A percentile compares a stretch with the other conserved stretches of the same genome.
These are phyloP conservation scores for Setomelanomma holmii DNA, from an alignment of 2,329 filamentous ascomycete species.

Conservation along the genomic window DNA sequence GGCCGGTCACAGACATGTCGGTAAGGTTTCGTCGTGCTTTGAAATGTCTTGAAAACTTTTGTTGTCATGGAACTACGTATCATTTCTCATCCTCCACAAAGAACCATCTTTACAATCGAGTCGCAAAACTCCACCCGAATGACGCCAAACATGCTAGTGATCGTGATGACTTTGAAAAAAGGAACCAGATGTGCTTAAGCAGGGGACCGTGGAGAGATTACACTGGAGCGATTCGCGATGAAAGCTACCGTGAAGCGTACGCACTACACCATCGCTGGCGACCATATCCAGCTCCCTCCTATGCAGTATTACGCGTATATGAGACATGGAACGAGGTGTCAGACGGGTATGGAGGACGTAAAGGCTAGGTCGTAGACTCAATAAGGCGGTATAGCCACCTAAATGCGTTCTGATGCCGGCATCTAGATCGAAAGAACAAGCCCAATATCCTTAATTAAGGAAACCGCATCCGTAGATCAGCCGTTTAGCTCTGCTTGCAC, in stretches of 20 bases:
- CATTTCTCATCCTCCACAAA: neutral
- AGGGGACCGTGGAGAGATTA: slow-evolving; percentile 16
- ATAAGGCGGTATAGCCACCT: slow-evolving; percentile 23
- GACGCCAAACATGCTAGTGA: slow-evolving; percentile 28
- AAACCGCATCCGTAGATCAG: slow-evolving; percentile 22
- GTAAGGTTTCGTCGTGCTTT: neutral
- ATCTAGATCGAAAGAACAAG: slow-evolving; percentile 40
- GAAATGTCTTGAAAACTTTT: slow-evolving; percentile 3
- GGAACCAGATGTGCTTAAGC: slow-evolving; percentile 3
- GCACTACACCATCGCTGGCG: slow-evolving; percentile 20
- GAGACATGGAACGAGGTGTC: slow-evolving; percentile 23
- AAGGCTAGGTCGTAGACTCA: slow-evolving; percentile 9
- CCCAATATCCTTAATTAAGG: slow-evolving; percentile 28
- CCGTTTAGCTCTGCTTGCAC: slow-evolving; percentile 53
- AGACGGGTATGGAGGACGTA: slow-evolving; percentile 19
- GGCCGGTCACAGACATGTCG: too few species aligned
- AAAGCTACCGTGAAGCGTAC: slow-evolving; percentile 31
- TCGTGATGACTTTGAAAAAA: slow-evolving; percentile 6
- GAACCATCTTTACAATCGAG: slow-evolving; percentile 5
- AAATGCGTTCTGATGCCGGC: slow-evolving; percentile 35
- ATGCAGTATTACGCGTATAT: slow-evolving; percentile 40
- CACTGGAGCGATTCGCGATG: slow-evolving; percentile 30
- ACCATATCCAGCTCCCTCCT: slow-evolving; percentile 28
- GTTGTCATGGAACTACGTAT: neutral
- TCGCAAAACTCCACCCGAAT: slow-evolving; percentile 22